A percentile compares a stretch with the other conserved stretches of the same genome.
phyloP scores from a whole-genome alignment of 2,329 filamentous ascomycete genomes.

The Plectosphaerella plurivora region DNA sequence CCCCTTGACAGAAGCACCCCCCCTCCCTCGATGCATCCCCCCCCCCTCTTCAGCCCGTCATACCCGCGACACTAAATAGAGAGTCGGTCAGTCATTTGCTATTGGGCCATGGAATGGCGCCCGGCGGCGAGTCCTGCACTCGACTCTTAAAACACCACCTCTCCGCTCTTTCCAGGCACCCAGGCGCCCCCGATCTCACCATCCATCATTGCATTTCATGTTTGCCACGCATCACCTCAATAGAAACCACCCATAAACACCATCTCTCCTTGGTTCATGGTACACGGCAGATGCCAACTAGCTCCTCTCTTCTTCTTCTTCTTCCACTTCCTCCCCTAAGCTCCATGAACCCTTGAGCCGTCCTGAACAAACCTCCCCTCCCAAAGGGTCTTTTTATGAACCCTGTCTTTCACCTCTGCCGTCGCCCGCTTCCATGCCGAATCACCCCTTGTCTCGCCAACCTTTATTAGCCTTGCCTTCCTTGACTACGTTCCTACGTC shows the following conservation, averaged over 20 bases:
- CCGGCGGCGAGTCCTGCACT: too few relatives aligned
- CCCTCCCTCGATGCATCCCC: neutral
- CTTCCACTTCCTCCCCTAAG: neutral
- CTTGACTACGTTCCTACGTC: conserved; percentile 11
- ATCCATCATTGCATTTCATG: neutral
- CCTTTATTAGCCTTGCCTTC: conserved; percentile 18
- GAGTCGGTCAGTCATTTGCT: too few relatives aligned
- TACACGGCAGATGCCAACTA: neutral
- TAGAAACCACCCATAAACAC: neutral
- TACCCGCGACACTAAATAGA: too few relatives aligned
- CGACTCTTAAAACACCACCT: too few relatives aligned
- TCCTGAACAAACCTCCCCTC: neutral
- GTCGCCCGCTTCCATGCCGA: conserved; percentile 7
- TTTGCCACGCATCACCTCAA: neutral
- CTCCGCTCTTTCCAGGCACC: too few relatives aligned
- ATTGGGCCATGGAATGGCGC: too few relatives aligned
- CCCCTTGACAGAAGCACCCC: neutral
- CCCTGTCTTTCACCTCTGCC: conserved; percentile 10
- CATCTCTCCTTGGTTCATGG: neutral
- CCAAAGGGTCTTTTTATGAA: conserved; percentile 1
- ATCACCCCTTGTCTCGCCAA: conserved; percentile 12
- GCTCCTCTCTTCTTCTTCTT: neutral
- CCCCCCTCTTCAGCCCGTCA: too few relatives aligned
- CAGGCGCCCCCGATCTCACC: neutral
- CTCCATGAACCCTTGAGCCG: neutral